Percentiles rank a stretch among this genome's conserved stretches.
Conservation (phyloP, 2,329 filamentous ascomycete genomes). For the Arachnopeziza araneosa region DNA sequence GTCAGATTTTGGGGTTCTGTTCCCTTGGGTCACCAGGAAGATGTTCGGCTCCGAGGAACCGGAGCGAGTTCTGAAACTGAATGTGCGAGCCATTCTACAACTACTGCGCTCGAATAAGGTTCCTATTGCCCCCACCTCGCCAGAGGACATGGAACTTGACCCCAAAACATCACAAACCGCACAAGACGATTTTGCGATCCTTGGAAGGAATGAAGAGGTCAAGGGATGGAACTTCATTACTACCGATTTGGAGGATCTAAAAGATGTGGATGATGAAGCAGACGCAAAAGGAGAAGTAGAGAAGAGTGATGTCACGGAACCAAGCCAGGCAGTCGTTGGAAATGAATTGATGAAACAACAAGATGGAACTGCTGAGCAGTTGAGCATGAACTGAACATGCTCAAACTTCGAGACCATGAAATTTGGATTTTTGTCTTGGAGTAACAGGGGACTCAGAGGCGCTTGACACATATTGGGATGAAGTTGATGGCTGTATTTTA, state of each 20-base stretch:
- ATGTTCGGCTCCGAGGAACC: conserved; percentile 53
- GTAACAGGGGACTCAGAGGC: neutral
- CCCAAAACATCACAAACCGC: conserved; percentile 8
- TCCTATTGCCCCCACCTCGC: conserved; percentile 43
- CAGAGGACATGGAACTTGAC: conserved; percentile 33
- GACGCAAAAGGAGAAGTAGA: conserved; percentile 8
- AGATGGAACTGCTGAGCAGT: conserved; percentile 6
- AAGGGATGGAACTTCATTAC: conserved; percentile 28
- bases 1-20: conserved; percentile 77
- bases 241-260: conserved; percentile 16
- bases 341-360: conserved; percentile 19
- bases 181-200: conserved; percentile 21
- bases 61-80: conserved; percentile 53
- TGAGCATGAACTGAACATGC: neutral
- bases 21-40: conserved; percentile 62
- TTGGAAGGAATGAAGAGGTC: conserved; percentile 19
- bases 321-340: conserved; percentile 17
- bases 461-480: neutral
- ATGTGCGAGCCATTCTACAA: conserved; percentile 53
- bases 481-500: neutral
- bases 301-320: conserved; percentile 9
- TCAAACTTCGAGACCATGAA: neutral
- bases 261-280: conserved; percentile 15
- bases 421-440: neutral
- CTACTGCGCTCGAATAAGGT: conserved; percentile 46